Evolutionary conservation across 2,329 filamentous ascomycete genomes (phyloP), one percentile per base, ranked within the genome.

Genomic region (Pseudocercospora eumusae): DNA sequence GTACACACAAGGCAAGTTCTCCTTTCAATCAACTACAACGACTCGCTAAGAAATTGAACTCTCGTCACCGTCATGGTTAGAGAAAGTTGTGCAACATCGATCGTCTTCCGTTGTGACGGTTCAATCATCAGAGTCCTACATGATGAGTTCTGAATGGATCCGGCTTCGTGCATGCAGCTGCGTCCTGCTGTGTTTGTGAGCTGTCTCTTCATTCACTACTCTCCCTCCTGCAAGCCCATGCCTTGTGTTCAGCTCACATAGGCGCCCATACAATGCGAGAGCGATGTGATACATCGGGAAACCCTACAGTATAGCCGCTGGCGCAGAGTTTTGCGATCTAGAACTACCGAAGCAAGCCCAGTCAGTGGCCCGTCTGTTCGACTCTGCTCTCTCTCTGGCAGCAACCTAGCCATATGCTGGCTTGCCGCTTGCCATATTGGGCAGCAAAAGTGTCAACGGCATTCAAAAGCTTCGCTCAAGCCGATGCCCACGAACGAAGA

Each of bases 321-420:
- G 23, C 47, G 47, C 47, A 25, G 47, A 50, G 47, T 50, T 50
- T 45, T 45, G 11, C 33, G 33, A 36, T 36, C 33, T 40, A 40
- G n/a, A n/a, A n/a, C n/a, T n/a, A n/a, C 44, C 44, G 44, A 47
- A 25, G 13, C 44, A 47, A 47, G 20, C 36, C 36, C 36, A 40
- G 36, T 40, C n/a, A n/a, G n/a, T n/a, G 36, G n/a, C 36, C n/a
- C 15, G 15, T 40, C n/a, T 7, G 3, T 6, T 40, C 15, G 31
- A 15, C 31, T 33, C 15, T 33, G 11, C 31, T 33, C 11, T 33
- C 31, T 33, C n/a, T n/a, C n/a, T n/a, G n/a, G n/a, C n/a, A n/a
- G 15, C 47, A 18, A 25, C 47, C 21, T 25, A 9, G n/a, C n/a
- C n/a, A n/a, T n/a, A n/a, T n/a, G n/a, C n/a, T n/a, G 20, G 25